phyloP scores from a whole-genome alignment of 768 basidiomycete genomes.

The Suillus fuscotomentosus region DNA sequence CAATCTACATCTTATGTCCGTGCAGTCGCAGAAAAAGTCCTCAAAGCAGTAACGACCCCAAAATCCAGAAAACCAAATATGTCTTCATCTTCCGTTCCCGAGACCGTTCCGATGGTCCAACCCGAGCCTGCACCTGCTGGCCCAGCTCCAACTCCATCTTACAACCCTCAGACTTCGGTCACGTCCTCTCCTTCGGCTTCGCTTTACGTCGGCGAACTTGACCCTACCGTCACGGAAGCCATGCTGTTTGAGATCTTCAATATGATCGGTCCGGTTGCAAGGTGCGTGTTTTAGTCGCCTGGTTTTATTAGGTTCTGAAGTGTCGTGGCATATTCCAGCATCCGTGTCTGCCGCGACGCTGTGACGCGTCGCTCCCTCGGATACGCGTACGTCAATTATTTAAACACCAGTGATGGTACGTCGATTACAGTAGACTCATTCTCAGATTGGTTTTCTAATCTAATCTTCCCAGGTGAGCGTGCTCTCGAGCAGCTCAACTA shows the following conservation, averaged over 20 bases:
- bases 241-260: constrained; percentile 99
- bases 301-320: not conserved
- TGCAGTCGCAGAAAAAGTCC: constrained; percentile 72
- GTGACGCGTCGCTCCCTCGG: constrained; percentile 99
- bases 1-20: constrained; percentile 12
- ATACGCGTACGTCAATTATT: constrained; percentile 99
- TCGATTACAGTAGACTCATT: constrained; percentile 9
- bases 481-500: constrained; percentile 99
- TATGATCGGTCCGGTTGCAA: constrained; percentile 98
- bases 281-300: constrained; percentile 47
- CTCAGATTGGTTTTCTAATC: constrained; percentile 2
- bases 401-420: constrained; percentile 90
- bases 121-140: constrained; percentile 48
- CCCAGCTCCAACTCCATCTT: constrained; percentile 47
- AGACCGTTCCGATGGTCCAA: constrained; percentile 51
- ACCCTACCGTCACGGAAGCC: constrained; percentile 96
- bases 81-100: constrained; percentile 58
- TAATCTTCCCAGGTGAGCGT: constrained; percentile 70
- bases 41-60: constrained; percentile 93
- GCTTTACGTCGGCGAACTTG: constrained; percentile 98
- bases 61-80: constrained; percentile 53
- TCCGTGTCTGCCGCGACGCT: constrained; percentile 99
- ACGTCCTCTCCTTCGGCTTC: constrained; percentile 82
- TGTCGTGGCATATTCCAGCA: constrained; percentile 44
- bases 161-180: constrained; percentile 50